phyloP scores from a whole-genome alignment of 2,329 filamentous ascomycete species.

The Byssochlamys sp. region DNA sequence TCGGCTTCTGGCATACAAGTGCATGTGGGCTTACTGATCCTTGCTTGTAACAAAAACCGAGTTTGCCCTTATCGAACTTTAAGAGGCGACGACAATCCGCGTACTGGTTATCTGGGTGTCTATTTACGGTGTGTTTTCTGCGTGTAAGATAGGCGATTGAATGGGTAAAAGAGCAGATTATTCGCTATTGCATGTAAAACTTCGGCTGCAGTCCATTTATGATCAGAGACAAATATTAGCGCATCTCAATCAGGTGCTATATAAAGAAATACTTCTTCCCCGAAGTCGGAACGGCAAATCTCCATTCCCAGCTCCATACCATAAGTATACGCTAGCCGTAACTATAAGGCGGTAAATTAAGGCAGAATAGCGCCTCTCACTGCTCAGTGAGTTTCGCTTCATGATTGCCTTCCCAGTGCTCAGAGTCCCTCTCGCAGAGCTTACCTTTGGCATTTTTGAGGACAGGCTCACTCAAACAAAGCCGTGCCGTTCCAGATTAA shows the following conservation, averaged over 20 bases:
- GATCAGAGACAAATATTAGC: too few relatives aligned
- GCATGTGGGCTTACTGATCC: conserved; percentile 50
- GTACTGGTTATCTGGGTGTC: not conserved
- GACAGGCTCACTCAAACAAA: conserved; percentile 6
- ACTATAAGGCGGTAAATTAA: conserved; percentile 14
- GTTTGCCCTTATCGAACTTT: conserved; percentile 3
- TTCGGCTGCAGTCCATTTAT: too few relatives aligned
- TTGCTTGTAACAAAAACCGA: not conserved
- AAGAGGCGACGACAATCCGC: not conserved
- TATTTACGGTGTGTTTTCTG: not conserved
- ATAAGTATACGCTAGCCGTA: not conserved
- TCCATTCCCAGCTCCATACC: not conserved
- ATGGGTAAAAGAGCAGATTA: not conserved
- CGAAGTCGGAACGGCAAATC: conserved; percentile 1
- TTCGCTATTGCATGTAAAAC: not conserved
- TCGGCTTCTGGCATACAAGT: conserved; percentile 75
- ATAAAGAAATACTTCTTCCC: too few relatives aligned
- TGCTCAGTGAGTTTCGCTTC: conserved; percentile 10
- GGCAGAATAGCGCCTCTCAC: conserved; percentile 19
- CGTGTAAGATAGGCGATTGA: not conserved
- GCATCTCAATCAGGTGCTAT: too few relatives aligned
- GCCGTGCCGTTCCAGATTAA: not conserved
- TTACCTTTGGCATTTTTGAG: conserved; percentile 1
- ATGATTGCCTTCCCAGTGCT: not conserved
- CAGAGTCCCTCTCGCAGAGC: not conserved